These are phyloP conservation scores for Suillus brevipes DNA, from an alignment of 768 basidiomycete species.

Conservation along the genomic window DNA sequence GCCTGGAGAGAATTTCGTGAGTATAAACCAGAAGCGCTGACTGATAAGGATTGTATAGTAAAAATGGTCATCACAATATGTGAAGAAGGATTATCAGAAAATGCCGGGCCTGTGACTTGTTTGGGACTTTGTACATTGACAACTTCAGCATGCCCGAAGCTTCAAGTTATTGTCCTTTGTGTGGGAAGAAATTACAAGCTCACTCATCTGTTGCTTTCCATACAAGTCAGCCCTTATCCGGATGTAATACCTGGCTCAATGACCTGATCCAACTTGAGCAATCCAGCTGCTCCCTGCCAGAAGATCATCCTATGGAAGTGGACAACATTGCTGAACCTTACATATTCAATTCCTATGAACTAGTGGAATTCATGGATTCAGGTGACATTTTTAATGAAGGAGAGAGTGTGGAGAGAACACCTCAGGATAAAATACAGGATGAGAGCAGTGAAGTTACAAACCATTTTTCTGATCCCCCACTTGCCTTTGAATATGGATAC, in stretches of 20 bases:
- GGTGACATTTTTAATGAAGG: not conserved
- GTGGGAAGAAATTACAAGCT: not conserved
- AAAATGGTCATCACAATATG: not conserved
- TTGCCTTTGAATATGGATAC: too few species aligned
- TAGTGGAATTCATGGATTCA: not conserved
- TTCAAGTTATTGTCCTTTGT: not conserved
- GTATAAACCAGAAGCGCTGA: not conserved
- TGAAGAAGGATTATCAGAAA: not conserved
- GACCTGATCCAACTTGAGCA: not conserved
- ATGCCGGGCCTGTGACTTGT: not conserved
- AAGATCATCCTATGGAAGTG: not conserved
- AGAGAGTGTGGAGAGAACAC: not conserved
- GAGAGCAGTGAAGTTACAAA: too few species aligned
- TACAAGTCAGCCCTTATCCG: not conserved
- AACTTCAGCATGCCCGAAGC: not conserved
- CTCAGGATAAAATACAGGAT: too few species aligned
- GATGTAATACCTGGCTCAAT: not conserved
- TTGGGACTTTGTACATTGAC: not conserved
- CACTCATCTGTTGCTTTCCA: not conserved
- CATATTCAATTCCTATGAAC: not conserved
- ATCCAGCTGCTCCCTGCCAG: not conserved
- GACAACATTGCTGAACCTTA: not conserved
- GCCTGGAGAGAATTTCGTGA: not conserved
- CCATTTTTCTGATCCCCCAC: too few species aligned
- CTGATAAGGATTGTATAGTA: not conserved